Conservation (phyloP, 2,329 filamentous ascomycete species). For the Nigrospora osmanthi region DNA sequence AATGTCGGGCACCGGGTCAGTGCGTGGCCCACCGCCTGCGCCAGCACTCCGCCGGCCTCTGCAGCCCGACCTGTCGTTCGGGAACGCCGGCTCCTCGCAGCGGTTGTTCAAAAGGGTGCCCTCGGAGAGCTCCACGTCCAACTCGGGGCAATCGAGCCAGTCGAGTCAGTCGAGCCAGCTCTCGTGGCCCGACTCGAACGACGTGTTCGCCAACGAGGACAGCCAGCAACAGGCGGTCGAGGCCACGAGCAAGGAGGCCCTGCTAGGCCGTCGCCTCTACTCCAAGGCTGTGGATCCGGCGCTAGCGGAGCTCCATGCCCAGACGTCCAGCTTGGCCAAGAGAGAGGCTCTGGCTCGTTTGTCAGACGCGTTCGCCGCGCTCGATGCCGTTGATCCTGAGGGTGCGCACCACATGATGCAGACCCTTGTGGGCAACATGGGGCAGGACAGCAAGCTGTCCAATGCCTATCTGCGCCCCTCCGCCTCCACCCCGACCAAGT, state of each 20-base stretch:
- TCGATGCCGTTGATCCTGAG: conserved; percentile 85
- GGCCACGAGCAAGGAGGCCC: conserved; percentile 68
- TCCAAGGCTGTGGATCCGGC: conserved; percentile 74
- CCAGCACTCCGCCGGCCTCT: conserved; percentile 64
- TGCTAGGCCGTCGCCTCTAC: conserved; percentile 75
- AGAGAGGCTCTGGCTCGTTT: conserved; percentile 77
- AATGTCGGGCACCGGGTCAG: conserved; percentile 30
- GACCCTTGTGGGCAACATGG: conserved; percentile 65
- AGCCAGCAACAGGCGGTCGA: conserved; percentile 47
- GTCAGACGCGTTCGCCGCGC: conserved; percentile 74
- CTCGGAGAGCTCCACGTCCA: conserved; percentile 52
- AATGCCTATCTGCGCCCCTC: conserved; percentile 34
- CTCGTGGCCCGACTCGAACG: conserved; percentile 29
- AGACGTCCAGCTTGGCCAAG: conserved; percentile 59
- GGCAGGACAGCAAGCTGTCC: conserved; percentile 59
- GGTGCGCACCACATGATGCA: conserved; percentile 81
- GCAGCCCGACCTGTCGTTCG: conserved; percentile 85
- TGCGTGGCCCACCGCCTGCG: conserved; percentile 27
- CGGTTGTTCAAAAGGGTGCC: conserved; percentile 81
- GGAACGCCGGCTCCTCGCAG: conserved; percentile 86
- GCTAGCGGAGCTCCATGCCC: conserved; percentile 79
- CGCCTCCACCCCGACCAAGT: conserved; percentile 18
- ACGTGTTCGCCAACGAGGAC: conserved; percentile 54
- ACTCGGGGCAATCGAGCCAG: conserved; percentile 25
- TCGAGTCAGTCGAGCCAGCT: conserved; percentile 23